These are phyloP conservation scores for Phytophthora ohioensis DNA, from an alignment of 352 stramenopile genomes.

Conservation along the genomic window DNA sequence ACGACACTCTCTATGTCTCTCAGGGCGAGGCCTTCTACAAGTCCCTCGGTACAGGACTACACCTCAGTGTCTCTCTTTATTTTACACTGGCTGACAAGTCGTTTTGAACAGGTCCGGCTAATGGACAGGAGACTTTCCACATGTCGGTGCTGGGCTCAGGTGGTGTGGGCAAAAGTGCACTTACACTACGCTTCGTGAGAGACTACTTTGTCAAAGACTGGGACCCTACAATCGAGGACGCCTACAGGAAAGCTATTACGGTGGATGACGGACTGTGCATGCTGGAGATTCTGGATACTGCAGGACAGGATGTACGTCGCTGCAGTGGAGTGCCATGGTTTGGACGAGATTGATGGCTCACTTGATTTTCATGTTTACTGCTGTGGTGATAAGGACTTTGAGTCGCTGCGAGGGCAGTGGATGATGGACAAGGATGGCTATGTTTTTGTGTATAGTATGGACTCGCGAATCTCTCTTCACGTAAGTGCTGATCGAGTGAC, in stretches of 20 bases:
- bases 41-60: constrained; percentile 45
- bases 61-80: background rate
- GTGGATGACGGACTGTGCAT: constrained; percentile 89
- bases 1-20: constrained; percentile 90
- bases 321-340: background rate
- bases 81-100: constrained; percentile 2
- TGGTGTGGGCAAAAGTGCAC: constrained; percentile 91
- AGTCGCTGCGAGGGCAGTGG: constrained; percentile 88
- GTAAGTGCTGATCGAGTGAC: constrained; percentile 41
- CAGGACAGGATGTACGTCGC: constrained; percentile 85
- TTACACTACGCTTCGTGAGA: constrained; percentile 91
- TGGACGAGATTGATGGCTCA: background rate
- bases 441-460: constrained; percentile 93
- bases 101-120: constrained; percentile 47
- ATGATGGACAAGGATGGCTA: constrained; percentile 94
- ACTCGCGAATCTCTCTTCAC: constrained; percentile 88
- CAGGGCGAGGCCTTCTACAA: constrained; percentile 90
- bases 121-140: constrained; percentile 86
- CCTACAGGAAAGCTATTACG: constrained; percentile 89
- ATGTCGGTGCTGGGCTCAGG: constrained; percentile 90
- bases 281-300: constrained; percentile 92
- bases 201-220: constrained; percentile 93
- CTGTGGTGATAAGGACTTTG: constrained; percentile 71
- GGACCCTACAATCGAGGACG: constrained; percentile 93
- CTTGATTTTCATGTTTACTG: constrained; percentile 3